These are phyloP conservation scores for Aaosphaeria arxii DNA, from an alignment of 2,329 filamentous ascomycete species.

Conservation along the genomic window DNA sequence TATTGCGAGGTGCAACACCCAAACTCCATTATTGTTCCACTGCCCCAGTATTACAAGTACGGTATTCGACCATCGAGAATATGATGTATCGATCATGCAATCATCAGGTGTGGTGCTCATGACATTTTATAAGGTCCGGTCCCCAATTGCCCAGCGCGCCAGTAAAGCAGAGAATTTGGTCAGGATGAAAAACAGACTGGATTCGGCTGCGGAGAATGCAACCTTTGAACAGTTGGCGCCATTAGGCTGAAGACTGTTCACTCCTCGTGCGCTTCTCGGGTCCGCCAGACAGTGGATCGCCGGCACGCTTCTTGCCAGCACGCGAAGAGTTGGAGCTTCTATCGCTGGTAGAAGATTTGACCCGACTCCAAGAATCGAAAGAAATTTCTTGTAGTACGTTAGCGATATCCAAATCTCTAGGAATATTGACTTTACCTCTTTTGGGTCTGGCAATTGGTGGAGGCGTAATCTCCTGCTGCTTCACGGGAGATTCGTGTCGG, in stretches of 20 bases:
- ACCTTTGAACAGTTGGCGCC: too few species aligned
- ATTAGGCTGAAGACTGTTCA: conserved; percentile 18
- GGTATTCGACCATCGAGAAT: too few species aligned
- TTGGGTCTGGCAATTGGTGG: conserved; percentile 62
- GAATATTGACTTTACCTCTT: conserved; percentile 48
- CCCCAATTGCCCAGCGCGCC: too few species aligned
- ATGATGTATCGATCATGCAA: too few species aligned
- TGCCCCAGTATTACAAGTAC: too few species aligned
- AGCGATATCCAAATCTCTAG: not conserved
- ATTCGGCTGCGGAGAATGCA: too few species aligned
- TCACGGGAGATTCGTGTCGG: conserved; percentile 46
- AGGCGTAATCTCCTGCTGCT: conserved; percentile 34
- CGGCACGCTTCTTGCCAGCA: conserved; percentile 35
- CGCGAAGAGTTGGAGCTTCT: conserved; percentile 34
- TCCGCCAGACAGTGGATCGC: conserved; percentile 24
- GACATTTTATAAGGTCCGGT: too few species aligned
- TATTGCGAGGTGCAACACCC: too few species aligned
- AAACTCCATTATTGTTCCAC: too few species aligned
- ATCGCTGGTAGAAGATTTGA: conserved; percentile 48
- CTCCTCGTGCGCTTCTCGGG: conserved; percentile 31
- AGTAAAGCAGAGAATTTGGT: too few species aligned
- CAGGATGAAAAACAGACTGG: too few species aligned
- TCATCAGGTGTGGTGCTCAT: too few species aligned
- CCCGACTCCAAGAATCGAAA: conserved; percentile 67
- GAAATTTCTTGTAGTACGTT: conserved; percentile 28